Evolutionary conservation across 2,329 filamentous ascomycete genomes (phyloP).

Genomic region (Colletotrichum sp.): DNA sequence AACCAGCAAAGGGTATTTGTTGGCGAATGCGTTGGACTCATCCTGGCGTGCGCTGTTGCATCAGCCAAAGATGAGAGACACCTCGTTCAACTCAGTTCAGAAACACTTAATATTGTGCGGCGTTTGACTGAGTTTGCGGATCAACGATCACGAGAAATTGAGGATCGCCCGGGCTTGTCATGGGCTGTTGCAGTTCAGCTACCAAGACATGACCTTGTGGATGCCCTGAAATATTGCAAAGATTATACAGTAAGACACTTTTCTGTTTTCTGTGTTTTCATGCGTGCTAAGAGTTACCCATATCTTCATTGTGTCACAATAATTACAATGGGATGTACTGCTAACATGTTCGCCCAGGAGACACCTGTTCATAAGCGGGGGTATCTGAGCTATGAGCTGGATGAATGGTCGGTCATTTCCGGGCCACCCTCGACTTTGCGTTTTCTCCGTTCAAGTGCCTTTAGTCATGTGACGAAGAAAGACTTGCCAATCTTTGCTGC

Average conservation of each 20-base stretch:
- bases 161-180: not conserved
- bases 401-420: not conserved
- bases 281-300: not conserved
- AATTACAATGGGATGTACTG: not conserved
- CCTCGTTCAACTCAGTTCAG: not conserved
- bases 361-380: not conserved
- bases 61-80: not conserved
- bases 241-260: not conserved
- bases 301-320: not conserved
- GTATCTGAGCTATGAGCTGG: not conserved
- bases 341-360: not conserved
- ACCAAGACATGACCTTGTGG: not conserved
- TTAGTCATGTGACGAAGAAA: not conserved
- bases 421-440: not conserved
- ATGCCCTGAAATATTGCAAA: not conserved
- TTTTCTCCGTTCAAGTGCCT: not conserved
- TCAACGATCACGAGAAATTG: not conserved
- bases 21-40: not conserved
- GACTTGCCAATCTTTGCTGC: not conserved
- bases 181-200: not conserved
- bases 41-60: not conserved
- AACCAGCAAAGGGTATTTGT: not conserved
- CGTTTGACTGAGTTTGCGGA: not conserved
- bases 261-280: rapidly evolving
- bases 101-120: not conserved